phyloP scores from a whole-genome alignment of 306 rosid genomes.

The Crotalaria pallida region DNA sequence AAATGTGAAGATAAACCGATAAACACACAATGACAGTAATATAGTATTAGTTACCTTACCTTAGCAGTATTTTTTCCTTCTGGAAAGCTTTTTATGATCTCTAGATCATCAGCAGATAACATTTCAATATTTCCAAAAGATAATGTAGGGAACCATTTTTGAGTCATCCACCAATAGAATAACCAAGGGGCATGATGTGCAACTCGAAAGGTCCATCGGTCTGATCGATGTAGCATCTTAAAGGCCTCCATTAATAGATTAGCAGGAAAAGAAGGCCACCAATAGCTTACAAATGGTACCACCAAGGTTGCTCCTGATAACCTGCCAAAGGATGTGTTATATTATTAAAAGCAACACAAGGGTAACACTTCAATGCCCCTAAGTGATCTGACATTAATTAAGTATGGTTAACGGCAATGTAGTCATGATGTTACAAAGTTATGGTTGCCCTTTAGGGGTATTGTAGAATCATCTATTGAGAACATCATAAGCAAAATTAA shows the following conservation, averaged over 20 bases:
- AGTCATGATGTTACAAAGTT: too few relatives aligned
- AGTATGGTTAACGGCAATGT: too few relatives aligned
- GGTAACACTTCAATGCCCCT: not conserved
- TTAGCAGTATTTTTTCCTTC: slow-evolving; percentile 25
- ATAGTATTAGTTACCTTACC: too few relatives aligned
- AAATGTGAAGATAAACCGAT: not conserved
- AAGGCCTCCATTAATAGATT: slow-evolving; percentile 34
- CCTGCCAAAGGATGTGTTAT: slow-evolving; percentile 34
- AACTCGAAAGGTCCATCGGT: slow-evolving; percentile 44
- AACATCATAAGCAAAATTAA: not conserved
- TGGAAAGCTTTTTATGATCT: slow-evolving; percentile 32
- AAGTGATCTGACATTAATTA: too few relatives aligned
- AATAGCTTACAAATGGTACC: slow-evolving; percentile 60
- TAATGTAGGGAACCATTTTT: slow-evolving; percentile 62
- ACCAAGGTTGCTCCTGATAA: slow-evolving; percentile 70
- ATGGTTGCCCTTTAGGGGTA: not conserved
- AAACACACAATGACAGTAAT: not conserved
- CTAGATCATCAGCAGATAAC: slow-evolving; percentile 39
- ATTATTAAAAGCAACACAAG: not conserved
- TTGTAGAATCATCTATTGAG: not conserved
- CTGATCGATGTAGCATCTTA: slow-evolving; percentile 27
- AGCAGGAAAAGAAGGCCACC: slow-evolving; percentile 65
- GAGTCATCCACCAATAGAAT: slow-evolving; percentile 76
- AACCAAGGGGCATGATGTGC: slow-evolving; percentile 75
- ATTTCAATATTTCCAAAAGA: slow-evolving; percentile 15